Evolutionary conservation across 164 flowering plant genomes (phyloP), one percentile per base, ranked within the genome.

Genomic region (Sextonia rubra): DNA sequence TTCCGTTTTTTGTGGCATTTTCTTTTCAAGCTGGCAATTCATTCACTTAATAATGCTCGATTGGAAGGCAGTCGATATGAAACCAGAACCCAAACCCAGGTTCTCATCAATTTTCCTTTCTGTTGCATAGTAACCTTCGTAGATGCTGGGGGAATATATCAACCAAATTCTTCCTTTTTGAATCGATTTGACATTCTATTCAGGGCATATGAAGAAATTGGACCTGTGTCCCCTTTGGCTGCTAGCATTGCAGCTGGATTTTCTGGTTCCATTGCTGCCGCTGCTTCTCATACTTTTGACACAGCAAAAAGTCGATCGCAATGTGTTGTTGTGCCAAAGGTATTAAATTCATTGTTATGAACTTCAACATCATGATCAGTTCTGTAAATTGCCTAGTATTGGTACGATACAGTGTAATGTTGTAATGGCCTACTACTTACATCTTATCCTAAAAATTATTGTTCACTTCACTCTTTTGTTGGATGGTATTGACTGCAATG

Each of bases 201-300:
- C 75, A 90, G 94, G 76, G 76, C 80, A 47, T 75, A 76, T 73
- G 94, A 83, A 71, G 98, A 92, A 77, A 73, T 94, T 71, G 95
- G 94, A 66, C 93, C 93, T 2, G 77, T 92, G 69, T 85, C 97
- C 67, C 97, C 97, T 79, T 52, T 90, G 49, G 83, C 86, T 73
- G 83, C 91, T 63, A 88, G 95, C 73, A 76, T 90, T 49, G 88
- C 97, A 17, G 99, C 99, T 73, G 97, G 95, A 68, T 70, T 92
- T 82, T 91, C 97, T 63, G 97, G 94, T 71, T 77, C 91, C 37
- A 20, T 92, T 68, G 99, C 97, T 80, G 97, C 99, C 61, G 94
- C 92, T 76, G 93, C 88, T 75, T 94, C 99, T 78, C 97, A 94
- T 83, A 56, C 86, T 80, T 92, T 92, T 80, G 99, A 94, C 86